Evolutionary conservation across 2,329 filamentous ascomycete genomes (phyloP), one percentile per base, ranked within the genome.

Genomic region (Dothistroma pini): DNA sequence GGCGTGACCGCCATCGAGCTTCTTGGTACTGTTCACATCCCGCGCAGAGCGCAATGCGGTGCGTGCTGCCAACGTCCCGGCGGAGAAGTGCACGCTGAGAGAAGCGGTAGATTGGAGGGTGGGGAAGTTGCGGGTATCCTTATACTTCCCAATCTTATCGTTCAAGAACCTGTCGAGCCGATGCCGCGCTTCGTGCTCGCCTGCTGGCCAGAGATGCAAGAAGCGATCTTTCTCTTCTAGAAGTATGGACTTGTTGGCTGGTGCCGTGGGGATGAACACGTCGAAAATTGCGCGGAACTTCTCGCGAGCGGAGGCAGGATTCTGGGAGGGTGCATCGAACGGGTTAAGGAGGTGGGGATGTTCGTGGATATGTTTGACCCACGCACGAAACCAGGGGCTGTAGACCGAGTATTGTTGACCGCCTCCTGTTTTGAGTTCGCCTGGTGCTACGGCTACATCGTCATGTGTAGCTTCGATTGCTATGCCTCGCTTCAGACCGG

Each of bases 371-470:
- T 93, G 84, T 4, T 84, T 83, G 22, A 92, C 76, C 91, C 92
- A 96, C 0, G 88, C 71, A 16, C 86, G 82, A 72, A 84, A 93
- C 91, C 91, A 96, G 0, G 91, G 93, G 1, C 82, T 86, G 68
- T 95, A 96, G 0, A 96, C 90, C 0, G 90, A 85, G 69, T 95
- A 96, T 69, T 93, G 90, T 58, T 85, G 90, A 1, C 91, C 91
- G 2, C 81, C 76, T 2, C 89, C 87, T 5, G 82, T 90, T 19
- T 77, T 76, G 41, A 96, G 75, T 41, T 79, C 77, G 0, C 90
- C 91, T 0, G 93, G 92, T 0, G 86, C 81, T 0, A 96, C 91
- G 0, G 96, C 85, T 66, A 91, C 95, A 4, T 89, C 90, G 74
- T 96, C 93, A 62, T 93, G 90, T 1, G 89, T 80, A 0, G 87